A percentile compares a stretch with the other conserved stretches of the same genome.
These are phyloP conservation scores for Amanita subjunquillea DNA, from an alignment of 768 basidiomycete genomes.

Conservation along the genomic window DNA sequence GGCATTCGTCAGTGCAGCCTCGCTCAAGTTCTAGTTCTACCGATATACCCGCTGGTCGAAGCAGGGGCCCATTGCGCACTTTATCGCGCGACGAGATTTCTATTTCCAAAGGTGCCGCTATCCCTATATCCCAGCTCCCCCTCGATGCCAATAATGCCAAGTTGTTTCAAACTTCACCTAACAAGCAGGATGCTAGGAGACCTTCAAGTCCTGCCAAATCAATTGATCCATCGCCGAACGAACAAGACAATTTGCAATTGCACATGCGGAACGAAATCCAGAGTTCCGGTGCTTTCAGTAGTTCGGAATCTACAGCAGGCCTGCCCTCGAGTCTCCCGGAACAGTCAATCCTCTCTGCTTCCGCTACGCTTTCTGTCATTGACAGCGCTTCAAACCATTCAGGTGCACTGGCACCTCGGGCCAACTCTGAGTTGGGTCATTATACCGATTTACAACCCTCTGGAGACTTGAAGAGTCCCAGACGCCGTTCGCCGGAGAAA, in stretches of 20 bases:
- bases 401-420: slow-evolving; percentile 38
- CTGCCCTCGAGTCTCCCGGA: slow-evolving; percentile 42
- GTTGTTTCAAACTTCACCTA: slow-evolving; percentile 38
- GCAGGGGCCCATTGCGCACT: slow-evolving; percentile 29
- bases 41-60: slow-evolving; percentile 20
- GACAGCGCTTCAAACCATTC: slow-evolving; percentile 11
- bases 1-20: slow-evolving; percentile 27
- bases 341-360: slow-evolving; percentile 53
- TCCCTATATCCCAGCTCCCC: slow-evolving; percentile 48
- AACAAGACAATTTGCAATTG: slow-evolving; percentile 18
- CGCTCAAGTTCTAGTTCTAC: slow-evolving; percentile 45
- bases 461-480: slow-evolving; percentile 20
- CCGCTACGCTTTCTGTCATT: slow-evolving; percentile 21
- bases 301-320: slow-evolving; percentile 32
- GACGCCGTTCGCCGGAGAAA: slow-evolving; percentile 42
- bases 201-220: slow-evolving; percentile 49
- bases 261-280: slow-evolving; percentile 24
- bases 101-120: slow-evolving; percentile 33
- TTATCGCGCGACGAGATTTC: slow-evolving; percentile 52
- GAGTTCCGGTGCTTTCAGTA: slow-evolving; percentile 24
- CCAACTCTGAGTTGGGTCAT: slow-evolving; percentile 77
- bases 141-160: slow-evolving; percentile 49
- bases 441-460: slow-evolving; percentile 54
- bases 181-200: slow-evolving; percentile 18
- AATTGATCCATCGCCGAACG: slow-evolving; percentile 36